Evolutionary conservation across 2,329 filamentous ascomycete genomes (phyloP), one percentile per base, ranked within the genome.

Genomic region (Cladosporium sp.): DNA sequence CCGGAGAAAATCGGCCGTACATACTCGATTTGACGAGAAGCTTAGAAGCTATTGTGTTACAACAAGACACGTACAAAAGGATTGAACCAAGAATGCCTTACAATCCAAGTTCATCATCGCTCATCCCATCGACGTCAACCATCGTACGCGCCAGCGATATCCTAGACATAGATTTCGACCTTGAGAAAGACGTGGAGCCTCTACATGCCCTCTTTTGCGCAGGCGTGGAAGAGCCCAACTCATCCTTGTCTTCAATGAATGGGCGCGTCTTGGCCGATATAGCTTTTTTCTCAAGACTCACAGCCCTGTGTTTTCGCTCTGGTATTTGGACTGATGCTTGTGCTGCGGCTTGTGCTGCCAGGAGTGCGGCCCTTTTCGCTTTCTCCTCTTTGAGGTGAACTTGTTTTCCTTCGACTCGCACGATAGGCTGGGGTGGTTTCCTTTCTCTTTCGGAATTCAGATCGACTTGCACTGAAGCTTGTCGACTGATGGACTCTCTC

Each of bases 31-130:
- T 9, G 22, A 27, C 4, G 9, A 9, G 9, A 27, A 27, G 22
- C 22, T 9, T 27, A 27, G 4, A 27, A 27, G 22, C 22, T 27
- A 27, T 27, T 27, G 22, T 36, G 30, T 32, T 12, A 36, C 7
- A 41, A 19, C 37, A 39, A 41, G 22, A 43, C 17, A 34, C 32
- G 27, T 36, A 44, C 13, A 34, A 44, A 20, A 20, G 4, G 9
- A 22, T n/a, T 20, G 19, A 41, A 24, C 43, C 4, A 27, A 17
- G 37, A 18, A 12, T 7, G 11, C 15, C n/a, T 32, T 13, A 53
- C 27, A 50, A 17, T 9, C 51, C 47, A 42, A 67, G 47, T 52
- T 67, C 66, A 54, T 68, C 66, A 40, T 66, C 63, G 42, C 64
- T 67, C 37, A 48, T 34, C 24, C 18, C 37, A 34, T 48, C 37